phyloP scores from a whole-genome alignment of 352 stramenopile genomes.

The Phytophthora europaea region DNA sequence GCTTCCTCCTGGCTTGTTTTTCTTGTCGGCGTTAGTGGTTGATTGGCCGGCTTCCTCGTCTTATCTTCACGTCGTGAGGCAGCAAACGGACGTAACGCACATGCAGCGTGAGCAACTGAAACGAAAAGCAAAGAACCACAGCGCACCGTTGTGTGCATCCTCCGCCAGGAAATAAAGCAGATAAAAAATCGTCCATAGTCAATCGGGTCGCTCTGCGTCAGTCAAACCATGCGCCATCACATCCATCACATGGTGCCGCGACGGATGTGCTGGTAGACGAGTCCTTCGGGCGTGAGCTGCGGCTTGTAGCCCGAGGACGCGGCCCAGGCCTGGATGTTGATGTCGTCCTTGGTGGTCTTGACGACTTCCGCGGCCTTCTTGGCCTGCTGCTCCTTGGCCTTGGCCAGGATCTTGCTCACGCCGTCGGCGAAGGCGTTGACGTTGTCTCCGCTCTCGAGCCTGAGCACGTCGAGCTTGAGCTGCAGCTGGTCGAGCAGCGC shows the following conservation, averaged over 20 bases:
- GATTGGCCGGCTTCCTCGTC: not conserved
- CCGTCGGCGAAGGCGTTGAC: slow-evolving; percentile 68
- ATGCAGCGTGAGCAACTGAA: slow-evolving; percentile 28
- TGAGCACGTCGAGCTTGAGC: slow-evolving; percentile 70
- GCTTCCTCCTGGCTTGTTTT: slow-evolving; percentile 12
- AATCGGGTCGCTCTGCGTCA: not conserved
- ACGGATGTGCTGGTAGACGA: slow-evolving; percentile 79
- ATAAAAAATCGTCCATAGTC: slow-evolving; percentile 6
- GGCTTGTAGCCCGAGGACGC: slow-evolving; percentile 36
- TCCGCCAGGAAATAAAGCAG: slow-evolving; percentile 11
- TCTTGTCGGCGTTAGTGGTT: slow-evolving; percentile 18
- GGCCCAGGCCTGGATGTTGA: slow-evolving; percentile 58
- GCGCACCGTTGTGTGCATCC: slow-evolving; percentile 10
- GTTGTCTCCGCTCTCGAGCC: slow-evolving; percentile 66
- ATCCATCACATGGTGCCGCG: slow-evolving; percentile 76
- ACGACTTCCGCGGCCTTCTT: slow-evolving; percentile 57
- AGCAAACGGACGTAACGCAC: slow-evolving; percentile 16
- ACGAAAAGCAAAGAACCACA: slow-evolving; percentile 29
- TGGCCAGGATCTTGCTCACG: slow-evolving; percentile 55
- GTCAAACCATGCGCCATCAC: not conserved
- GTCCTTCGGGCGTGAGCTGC: slow-evolving; percentile 57
- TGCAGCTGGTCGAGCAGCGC: slow-evolving; percentile 75
- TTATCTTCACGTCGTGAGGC: slow-evolving; percentile 8
- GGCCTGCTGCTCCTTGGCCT: slow-evolving; percentile 65
- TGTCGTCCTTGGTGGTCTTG: slow-evolving; percentile 74